Base-by-base conservation (phyloP, 352 stramenopile species). In the Globisporangium yorkense region DNA sequence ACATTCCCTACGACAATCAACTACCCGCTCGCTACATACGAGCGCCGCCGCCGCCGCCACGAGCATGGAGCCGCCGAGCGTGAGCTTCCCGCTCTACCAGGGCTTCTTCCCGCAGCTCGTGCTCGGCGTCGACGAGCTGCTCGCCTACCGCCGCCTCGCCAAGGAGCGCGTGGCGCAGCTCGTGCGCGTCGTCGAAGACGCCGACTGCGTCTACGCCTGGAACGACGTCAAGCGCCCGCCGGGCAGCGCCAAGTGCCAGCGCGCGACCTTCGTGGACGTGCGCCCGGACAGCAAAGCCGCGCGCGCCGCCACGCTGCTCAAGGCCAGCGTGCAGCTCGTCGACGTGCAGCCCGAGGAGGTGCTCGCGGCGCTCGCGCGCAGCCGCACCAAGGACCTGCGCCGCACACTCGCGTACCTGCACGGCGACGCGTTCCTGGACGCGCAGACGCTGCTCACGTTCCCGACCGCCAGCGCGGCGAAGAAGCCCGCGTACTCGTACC, bases 61-160 rank as follows among this genome's bases (percentile, higher is more conserved):
- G 24, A 27, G 24, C 21, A 62, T 62, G 48, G 50, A 56, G 48
- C 39, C 49, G 75, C 65, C 91, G 46, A 78, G 84, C 52, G 84
- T 92, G 46, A 78, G 84, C 52, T 84, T 92, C 57, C 82, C 84
- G 16, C 65, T 94, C 10, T 75, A 80, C 57, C 77, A 91, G 59
- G 78, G 75, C 51, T 91, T 92, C 74, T 94, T 94, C 67, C 84
- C 84, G 51, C 82, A 88, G 56, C 75, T 94, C 53, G 74, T 77
- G 48, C 66, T 94, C 7, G 73, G 68, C 43, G 71, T 73, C 35
- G 80, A 90, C 33, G 82, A 94, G 52, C 67, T 92, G 20, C 68
- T 75, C 20, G 80, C 86, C 61, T 92, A 92, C 66, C 84, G 86
- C 51, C 81, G 82, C 13, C 62, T 90, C 46, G 78, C 80, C 52